These are phyloP conservation scores for Geosiphon pyriformis DNA, from an alignment of 192 early-diverging fungal genomes.

Conservation along the genomic window DNA sequence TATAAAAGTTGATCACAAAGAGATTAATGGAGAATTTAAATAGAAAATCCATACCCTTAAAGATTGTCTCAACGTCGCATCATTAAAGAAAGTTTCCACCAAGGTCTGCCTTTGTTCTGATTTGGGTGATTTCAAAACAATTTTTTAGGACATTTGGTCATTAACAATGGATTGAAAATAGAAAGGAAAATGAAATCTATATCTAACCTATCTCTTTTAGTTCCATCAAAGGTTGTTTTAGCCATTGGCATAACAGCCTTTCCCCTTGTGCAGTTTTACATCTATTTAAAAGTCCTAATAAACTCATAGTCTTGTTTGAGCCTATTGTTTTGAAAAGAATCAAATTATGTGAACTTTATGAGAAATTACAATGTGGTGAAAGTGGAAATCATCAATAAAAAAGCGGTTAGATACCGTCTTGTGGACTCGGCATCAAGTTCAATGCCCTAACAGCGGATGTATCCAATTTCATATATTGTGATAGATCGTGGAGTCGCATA, in stretches of 20 bases:
- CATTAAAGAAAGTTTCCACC: slow-evolving; percentile 71
- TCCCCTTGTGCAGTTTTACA: slow-evolving; percentile 86
- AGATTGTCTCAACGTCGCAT: slow-evolving; percentile 38
- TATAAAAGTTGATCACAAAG: background rate
- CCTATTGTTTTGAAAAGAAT: slow-evolving; percentile 36
- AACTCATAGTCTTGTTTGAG: slow-evolving; percentile 47
- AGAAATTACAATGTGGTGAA: slow-evolving; percentile 2
- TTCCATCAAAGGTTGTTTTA: slow-evolving; percentile 80
- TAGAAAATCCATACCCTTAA: slow-evolving; percentile 3
- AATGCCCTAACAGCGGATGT: slow-evolving; percentile 82
- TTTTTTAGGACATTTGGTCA: background rate
- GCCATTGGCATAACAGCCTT: slow-evolving; percentile 71
- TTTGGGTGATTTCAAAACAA: no score
- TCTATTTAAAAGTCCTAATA: slow-evolving; percentile 80
- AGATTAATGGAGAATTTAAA: background rate
- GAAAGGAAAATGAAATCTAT: background rate
- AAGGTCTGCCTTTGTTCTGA: slow-evolving; percentile 76
- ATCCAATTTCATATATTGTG: slow-evolving; percentile 90
- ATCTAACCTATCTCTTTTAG: slow-evolving; percentile 50
- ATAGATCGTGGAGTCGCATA: slow-evolving; percentile 66
- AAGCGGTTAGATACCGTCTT: slow-evolving; percentile 50
- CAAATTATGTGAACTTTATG: background rate
- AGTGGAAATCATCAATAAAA: slow-evolving; percentile 18
- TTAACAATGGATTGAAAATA: background rate
- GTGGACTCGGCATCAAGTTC: slow-evolving; percentile 73